Evolutionary conservation across 169 alveolate species (phyloP).

Genomic region (Ichthyophthirius multifiliis): DNA sequence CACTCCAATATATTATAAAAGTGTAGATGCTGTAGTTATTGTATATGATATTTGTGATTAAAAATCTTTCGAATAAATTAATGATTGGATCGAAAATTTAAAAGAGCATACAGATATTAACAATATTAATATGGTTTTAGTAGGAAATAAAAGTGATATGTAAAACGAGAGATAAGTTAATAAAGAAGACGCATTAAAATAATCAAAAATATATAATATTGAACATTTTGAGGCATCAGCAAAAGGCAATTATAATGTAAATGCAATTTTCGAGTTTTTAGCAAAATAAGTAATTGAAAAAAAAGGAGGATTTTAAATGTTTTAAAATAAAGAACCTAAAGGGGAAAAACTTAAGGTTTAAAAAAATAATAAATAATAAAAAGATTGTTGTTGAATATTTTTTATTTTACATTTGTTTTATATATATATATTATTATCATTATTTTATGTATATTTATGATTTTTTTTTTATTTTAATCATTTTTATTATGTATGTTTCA

Average conservation of each 20-base stretch:
- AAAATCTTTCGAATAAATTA: constrained; percentile 50
- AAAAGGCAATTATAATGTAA: constrained; percentile 27
- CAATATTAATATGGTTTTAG: constrained; percentile 30
- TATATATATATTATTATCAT: too few species aligned
- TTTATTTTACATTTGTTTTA: too few species aligned
- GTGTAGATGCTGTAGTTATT: constrained; percentile 55
- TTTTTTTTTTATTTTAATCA: too few species aligned
- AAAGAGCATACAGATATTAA: neutral
- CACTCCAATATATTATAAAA: constrained; percentile 27
- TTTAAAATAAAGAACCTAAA: too few species aligned
- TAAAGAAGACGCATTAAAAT: constrained; percentile 27
- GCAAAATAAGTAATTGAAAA: constrained; percentile 8
- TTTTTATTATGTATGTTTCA: too few species aligned
- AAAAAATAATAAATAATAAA: too few species aligned
- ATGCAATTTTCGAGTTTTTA: constrained; percentile 30
- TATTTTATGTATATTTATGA: too few species aligned
- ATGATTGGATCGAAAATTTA: constrained; percentile 53
- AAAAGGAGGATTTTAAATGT: neutral
- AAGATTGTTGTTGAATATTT: too few species aligned
- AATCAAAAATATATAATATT: constrained; percentile 26
- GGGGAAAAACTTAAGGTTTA: too few species aligned
- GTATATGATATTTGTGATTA: constrained; percentile 63
- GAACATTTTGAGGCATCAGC: constrained; percentile 43
- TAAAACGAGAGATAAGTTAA: constrained; percentile 39
- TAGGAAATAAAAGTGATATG: constrained; percentile 64